Percentiles rank a stretch among this genome's conserved stretches.
phyloP scores from a whole-genome alignment of 140 eudicot genomes.

The Senecio squalidus region DNA sequence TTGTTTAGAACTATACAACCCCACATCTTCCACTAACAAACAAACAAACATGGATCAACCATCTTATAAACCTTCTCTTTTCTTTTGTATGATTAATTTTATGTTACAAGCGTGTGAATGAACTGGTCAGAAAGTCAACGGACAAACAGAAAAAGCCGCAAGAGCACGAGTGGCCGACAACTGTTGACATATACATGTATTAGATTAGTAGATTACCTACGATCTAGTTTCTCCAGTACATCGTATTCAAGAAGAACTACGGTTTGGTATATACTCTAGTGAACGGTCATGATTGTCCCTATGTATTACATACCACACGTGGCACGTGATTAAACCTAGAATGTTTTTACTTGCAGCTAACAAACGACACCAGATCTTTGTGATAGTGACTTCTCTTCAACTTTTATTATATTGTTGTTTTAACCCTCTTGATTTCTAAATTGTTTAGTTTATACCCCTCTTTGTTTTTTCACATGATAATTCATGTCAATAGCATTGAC shows the following conservation, averaged over 20 bases:
- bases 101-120: conserved; percentile 19
- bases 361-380: conserved; percentile 25
- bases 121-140: conserved; percentile 30
- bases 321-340: conserved; percentile 20
- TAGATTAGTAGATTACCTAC: conserved; percentile 11
- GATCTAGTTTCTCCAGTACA: neutral
- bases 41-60: neutral
- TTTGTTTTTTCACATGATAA: no score
- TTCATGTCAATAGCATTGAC: no score
- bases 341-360: conserved; percentile 33
- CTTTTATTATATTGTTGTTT: neutral
- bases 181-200: conserved; percentile 9
- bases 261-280: neutral
- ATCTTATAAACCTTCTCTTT: neutral
- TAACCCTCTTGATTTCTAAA: neutral
- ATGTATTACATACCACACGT: conserved; percentile 20
- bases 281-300: conserved; percentile 34
- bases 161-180: conserved; percentile 42
- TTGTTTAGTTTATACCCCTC: neutral
- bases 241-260: conserved; percentile 10
- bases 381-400: conserved; percentile 23
- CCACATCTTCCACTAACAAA: no score
- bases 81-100: no score
- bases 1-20: no score
- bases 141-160: conserved; percentile 27